These are phyloP conservation scores for Hypoxylon rubiginosum DNA, from an alignment of 2,329 filamentous ascomycete species.

Conservation along the genomic window DNA sequence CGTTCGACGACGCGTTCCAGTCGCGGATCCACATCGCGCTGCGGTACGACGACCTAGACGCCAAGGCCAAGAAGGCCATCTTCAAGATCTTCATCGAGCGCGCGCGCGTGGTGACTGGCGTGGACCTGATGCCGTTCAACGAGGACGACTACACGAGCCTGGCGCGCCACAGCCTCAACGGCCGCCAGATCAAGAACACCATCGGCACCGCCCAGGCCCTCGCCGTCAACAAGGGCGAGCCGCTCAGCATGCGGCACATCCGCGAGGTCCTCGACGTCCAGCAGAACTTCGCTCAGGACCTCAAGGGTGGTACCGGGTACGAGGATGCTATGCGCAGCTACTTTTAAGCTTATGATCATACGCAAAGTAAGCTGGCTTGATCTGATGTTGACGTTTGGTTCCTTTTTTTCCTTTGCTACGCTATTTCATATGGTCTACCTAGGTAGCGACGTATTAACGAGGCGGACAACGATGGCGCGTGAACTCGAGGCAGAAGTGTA, in stretches of 20 bases:
- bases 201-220: constrained; percentile 86
- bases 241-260: constrained; percentile 83
- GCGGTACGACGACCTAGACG: constrained; percentile 80
- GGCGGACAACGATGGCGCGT: too few relatives aligned
- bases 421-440: too few relatives aligned
- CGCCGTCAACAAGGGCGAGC: constrained; percentile 79
- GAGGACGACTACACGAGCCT: constrained; percentile 77
- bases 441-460: too few relatives aligned
- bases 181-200: constrained; percentile 86
- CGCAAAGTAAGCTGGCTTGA: background rate
- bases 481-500: too few relatives aligned
- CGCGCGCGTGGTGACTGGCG: constrained; percentile 72
- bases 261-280: constrained; percentile 86
- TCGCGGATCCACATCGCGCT: constrained; percentile 88
- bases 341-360: constrained; percentile 57
- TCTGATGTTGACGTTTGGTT: background rate
- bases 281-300: constrained; percentile 84
- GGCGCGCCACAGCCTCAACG: constrained; percentile 73
- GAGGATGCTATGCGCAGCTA: constrained; percentile 89
- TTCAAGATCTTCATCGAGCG: constrained; percentile 88
- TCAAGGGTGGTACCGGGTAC: constrained; percentile 85
- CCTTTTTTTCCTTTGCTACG: background rate
- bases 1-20: constrained; percentile 92
- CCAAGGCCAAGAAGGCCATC: constrained; percentile 80
- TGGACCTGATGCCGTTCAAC: constrained; percentile 71